phyloP scores from a whole-genome alignment of 2,329 filamentous ascomycete genomes.

The Lasiodiplodia theobromae region DNA sequence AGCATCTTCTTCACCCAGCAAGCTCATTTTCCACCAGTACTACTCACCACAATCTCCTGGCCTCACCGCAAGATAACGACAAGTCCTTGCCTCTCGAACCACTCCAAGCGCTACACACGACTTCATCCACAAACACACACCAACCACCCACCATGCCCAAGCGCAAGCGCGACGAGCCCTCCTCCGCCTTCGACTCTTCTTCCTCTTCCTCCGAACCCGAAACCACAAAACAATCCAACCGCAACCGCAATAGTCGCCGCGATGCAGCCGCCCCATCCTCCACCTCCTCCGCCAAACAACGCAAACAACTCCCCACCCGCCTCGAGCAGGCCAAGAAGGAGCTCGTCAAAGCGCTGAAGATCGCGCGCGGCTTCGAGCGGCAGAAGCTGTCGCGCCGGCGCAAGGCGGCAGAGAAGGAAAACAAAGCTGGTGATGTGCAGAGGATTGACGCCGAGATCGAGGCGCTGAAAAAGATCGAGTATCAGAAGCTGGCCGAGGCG shows the following conservation, averaged over 20 bases:
- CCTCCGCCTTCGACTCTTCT: conserved; percentile 2
- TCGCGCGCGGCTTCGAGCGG: conserved; percentile 77
- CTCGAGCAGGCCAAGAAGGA: conserved; percentile 64
- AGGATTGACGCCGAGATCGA: conserved; percentile 70
- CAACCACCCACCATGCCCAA: conserved; percentile 40
- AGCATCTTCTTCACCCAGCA: neutral
- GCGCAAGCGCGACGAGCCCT: conserved; percentile 41
- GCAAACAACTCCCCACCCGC: conserved; percentile 43
- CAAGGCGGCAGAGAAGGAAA: conserved; percentile 58
- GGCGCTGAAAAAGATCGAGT: conserved; percentile 59
- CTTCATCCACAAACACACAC: neutral
- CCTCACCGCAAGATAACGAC: neutral
- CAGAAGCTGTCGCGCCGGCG: conserved; percentile 72
- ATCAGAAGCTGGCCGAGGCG: conserved; percentile 57
- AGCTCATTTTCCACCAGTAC: neutral
- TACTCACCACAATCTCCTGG: neutral
- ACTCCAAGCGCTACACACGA: neutral
- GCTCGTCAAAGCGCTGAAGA: conserved; percentile 72
- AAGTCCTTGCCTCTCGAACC: neutral
- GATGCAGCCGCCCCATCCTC: conserved; percentile 31
- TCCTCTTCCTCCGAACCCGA: conserved; percentile 19
- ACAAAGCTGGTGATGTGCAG: conserved; percentile 59
- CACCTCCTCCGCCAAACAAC: neutral
- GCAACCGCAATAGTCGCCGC: conserved; percentile 29
- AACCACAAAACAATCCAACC: conserved; percentile 40